Evolutionary conservation across 164 flowering plant species (phyloP).

Genomic region (Stephania cephalantha): DNA sequence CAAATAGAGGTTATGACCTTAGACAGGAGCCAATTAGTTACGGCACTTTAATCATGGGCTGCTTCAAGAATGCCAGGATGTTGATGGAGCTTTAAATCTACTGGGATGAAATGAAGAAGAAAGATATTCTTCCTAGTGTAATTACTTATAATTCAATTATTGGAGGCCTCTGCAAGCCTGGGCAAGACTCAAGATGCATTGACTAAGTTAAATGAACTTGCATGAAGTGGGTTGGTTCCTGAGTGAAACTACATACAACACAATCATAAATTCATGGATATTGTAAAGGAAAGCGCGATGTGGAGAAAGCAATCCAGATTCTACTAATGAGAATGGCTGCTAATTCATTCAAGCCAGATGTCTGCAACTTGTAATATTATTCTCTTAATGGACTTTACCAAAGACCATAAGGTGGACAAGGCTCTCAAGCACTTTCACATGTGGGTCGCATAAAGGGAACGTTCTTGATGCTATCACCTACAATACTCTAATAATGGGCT

Average conservation of each 20-base stretch:
- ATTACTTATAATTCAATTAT: conserved; percentile 70
- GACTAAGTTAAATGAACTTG: conserved; percentile 57
- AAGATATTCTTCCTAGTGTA: conserved; percentile 48
- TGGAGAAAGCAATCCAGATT: conserved; percentile 79
- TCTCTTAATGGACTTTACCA: conserved; percentile 67
- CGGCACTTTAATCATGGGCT: conserved; percentile 69
- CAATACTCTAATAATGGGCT: conserved; percentile 54
- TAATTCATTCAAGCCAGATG: conserved; percentile 66
- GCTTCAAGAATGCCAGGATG: conserved; percentile 45
- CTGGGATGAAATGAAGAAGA: conserved; percentile 81
- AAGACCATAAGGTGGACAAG: conserved; percentile 60
- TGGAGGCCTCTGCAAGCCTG: conserved; percentile 58
- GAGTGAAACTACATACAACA: conserved; percentile 74
- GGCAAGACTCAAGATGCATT: conserved; percentile 55
- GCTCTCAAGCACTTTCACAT: conserved; percentile 64
- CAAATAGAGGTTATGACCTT: conserved; percentile 49
- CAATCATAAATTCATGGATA: conserved; percentile 69
- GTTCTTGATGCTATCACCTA: conserved; percentile 54
- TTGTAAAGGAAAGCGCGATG: conserved; percentile 56
- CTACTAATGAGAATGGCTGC: conserved; percentile 68
- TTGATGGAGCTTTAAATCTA: conserved; percentile 51
- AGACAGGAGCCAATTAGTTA: conserved; percentile 78
- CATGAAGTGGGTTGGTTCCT: conserved; percentile 58
- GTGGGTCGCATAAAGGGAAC: conserved; percentile 64
- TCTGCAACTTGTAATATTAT: conserved; percentile 70